Evolutionary conservation across 495 filamentous ascomycete genomes (phyloP), one percentile per base, ranked within the genome.

Genomic region (Immersiella caudata): DNA sequence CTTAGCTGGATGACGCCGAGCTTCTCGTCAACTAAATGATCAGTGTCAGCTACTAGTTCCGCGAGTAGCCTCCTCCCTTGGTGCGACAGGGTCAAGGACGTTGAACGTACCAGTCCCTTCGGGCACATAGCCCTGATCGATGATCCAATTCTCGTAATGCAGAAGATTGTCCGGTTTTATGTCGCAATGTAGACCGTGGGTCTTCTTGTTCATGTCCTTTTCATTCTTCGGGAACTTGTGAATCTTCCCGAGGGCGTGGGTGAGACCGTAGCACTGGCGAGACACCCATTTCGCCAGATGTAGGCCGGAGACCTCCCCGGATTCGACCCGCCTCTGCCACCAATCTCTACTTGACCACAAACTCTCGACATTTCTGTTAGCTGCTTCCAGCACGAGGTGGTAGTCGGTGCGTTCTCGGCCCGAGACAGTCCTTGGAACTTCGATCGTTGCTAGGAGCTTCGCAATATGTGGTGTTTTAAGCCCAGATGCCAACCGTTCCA

Each of bases 371-470:
- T 26, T 62, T 27, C 59, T 46, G 29, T 62, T 35, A 0, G 59
- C 59, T 22, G 59, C 59, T 62, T 62, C 59, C 18, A 62, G 12
- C 0, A 62, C 25, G 0, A 62, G 59, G 21, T 62, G 59, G 59
- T 62, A 62, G 59, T 49, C 59, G 20, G 59, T 22, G 4, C 59
- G 20, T 29, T 49, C 33, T 24, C 21, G 35, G 1, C 21, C n/a
- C 1, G 59, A 62, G 35, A 49, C 21, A 14, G 29, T 20, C 33
- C 22, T 8, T 9, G 35, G 59, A 3, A 62, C 36, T 27, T 62
- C 59, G 59, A 62, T 62, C n/a, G 59, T 62, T 11, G 59, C 59
- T 20, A 62, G 14, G 14, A 62, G 59, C 20, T 50, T 62, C 8
- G 33, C 21, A 1, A 62, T 62, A 18, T 62, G 59, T 6, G 59